Percentiles rank a stretch among this genome's conserved stretches.
These are phyloP conservation scores for Zasmidium citrigriseum DNA, from an alignment of 2,329 filamentous ascomycete species.

Conservation along the genomic window DNA sequence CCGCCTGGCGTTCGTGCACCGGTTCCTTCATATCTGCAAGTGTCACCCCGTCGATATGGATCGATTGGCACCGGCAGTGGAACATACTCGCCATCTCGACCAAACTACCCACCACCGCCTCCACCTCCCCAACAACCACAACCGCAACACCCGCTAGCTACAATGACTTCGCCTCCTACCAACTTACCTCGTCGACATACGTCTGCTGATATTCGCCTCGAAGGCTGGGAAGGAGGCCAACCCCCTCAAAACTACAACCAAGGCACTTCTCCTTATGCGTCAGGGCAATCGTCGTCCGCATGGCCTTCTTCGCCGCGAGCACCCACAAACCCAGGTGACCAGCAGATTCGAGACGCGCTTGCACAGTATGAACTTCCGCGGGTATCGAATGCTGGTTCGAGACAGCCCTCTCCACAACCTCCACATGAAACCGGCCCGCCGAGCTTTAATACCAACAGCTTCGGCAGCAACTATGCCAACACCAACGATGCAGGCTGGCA, in stretches of 20 bases:
- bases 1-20: constrained; percentile 73
- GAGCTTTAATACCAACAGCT: constrained; percentile 50
- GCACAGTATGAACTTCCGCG: constrained; percentile 66
- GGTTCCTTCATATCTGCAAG: constrained; percentile 77
- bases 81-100: constrained; percentile 70
- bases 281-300: constrained; percentile 61
- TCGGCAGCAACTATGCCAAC: constrained; percentile 50
- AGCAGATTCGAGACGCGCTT: constrained; percentile 63
- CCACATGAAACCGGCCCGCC: constrained; percentile 42
- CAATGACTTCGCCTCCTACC: constrained; percentile 58
- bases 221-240: constrained; percentile 72
- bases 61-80: constrained; percentile 70
- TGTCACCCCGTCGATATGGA: constrained; percentile 78
- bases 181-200: constrained; percentile 85
- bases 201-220: constrained; percentile 84
- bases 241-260: constrained; percentile 51
- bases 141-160: constrained; percentile 63
- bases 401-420: constrained; percentile 47
- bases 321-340: constrained; percentile 54
- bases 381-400: constrained; percentile 41
- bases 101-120: constrained; percentile 55
- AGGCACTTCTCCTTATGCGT: constrained; percentile 62
- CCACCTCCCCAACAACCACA: constrained; percentile 60
- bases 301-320: constrained; percentile 67
- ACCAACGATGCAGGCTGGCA: constrained; percentile 59